Conservation (phyloP, 2,329 filamentous ascomycete species). For the Nothopassalora personata region DNA sequence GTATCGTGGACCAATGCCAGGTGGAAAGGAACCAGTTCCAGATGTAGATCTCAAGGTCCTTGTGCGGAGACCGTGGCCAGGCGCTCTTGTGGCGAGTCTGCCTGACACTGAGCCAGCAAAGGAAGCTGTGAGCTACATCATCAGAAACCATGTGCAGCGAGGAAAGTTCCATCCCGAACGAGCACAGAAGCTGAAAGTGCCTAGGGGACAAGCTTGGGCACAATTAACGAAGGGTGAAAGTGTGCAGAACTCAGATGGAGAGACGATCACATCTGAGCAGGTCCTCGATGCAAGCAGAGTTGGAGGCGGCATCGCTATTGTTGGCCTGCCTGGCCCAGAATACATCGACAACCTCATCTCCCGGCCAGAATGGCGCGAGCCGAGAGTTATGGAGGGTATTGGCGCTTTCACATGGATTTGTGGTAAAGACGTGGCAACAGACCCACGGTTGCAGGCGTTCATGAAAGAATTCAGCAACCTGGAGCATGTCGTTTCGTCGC, state of each 20-base stretch:
- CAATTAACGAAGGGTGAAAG: conserved; percentile 58
- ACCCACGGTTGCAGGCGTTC: conserved; percentile 62
- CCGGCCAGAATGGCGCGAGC: conserved; percentile 65
- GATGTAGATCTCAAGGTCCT: conserved; percentile 63
- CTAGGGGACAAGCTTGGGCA: conserved; percentile 53
- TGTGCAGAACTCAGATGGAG: conserved; percentile 60
- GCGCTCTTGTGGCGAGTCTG: conserved; percentile 56
- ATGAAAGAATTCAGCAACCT: conserved; percentile 57
- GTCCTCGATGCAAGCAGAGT: conserved; percentile 64
- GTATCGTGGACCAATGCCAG: conserved; percentile 65
- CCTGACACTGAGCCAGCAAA: conserved; percentile 62
- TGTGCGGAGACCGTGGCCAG: conserved; percentile 74
- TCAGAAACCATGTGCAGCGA: conserved; percentile 68
- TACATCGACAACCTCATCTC: conserved; percentile 66
- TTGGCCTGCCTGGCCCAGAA: conserved; percentile 67
- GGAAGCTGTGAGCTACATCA: conserved; percentile 77
- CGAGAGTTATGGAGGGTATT: conserved; percentile 61
- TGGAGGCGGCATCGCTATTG: conserved; percentile 69
- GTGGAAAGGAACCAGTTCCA: conserved; percentile 40
- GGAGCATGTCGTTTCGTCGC: conserved; percentile 72
- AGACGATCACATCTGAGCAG: conserved; percentile 75
- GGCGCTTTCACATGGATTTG: conserved; percentile 75
- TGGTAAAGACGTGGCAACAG: conserved; percentile 59
- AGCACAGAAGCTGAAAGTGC: conserved; percentile 62
- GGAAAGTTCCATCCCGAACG: conserved; percentile 70